A percentile compares a stretch with the other conserved stretches of the same genome.
Conservation (phyloP, 2,329 filamentous ascomycete species). For the Helotiales sp. region DNA sequence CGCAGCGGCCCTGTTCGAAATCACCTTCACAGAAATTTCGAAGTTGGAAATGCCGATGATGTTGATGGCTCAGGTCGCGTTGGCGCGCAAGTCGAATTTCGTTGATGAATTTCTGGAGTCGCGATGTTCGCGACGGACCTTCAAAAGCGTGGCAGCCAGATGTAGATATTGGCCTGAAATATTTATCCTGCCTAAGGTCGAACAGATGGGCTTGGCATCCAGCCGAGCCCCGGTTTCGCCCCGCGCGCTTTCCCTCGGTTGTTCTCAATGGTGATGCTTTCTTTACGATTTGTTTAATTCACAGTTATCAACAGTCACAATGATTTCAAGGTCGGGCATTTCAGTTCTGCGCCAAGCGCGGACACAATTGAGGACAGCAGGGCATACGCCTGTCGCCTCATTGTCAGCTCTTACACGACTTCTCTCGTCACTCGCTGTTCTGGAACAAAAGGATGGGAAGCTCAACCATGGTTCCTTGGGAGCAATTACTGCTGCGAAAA, state of each 20-base stretch:
- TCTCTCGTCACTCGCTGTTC: constrained; percentile 85
- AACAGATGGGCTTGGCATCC: not conserved
- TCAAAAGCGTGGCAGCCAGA: not conserved
- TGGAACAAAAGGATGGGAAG: constrained; percentile 91
- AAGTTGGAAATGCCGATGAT: not conserved
- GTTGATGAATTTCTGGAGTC: constrained; percentile 29
- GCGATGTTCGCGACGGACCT: constrained; percentile 22
- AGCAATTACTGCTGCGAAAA: constrained; percentile 83
- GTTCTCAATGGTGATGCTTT: constrained; percentile 14
- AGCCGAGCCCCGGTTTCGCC: not conserved
- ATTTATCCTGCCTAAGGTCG: constrained; percentile 6
- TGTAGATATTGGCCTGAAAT: not conserved
- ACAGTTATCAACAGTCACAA: constrained; percentile 31
- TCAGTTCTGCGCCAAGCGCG: constrained; percentile 41
- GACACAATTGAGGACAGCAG: constrained; percentile 49
- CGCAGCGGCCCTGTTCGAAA: not conserved
- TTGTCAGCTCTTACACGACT: constrained; percentile 67
- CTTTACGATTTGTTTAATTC: constrained; percentile 9
- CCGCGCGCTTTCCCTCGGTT: constrained; percentile 29
- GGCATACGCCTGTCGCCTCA: constrained; percentile 46
- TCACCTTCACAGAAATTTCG: not conserved
- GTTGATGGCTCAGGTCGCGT: constrained; percentile 28
- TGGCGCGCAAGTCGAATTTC: constrained; percentile 30
- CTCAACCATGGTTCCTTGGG: constrained; percentile 82
- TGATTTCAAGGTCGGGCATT: constrained; percentile 41